A percentile compares a stretch with the other conserved stretches of the same genome.
Evolutionary conservation across 2,329 filamentous ascomycete species (phyloP).

Genomic region (Chlorencoelia australis): DNA sequence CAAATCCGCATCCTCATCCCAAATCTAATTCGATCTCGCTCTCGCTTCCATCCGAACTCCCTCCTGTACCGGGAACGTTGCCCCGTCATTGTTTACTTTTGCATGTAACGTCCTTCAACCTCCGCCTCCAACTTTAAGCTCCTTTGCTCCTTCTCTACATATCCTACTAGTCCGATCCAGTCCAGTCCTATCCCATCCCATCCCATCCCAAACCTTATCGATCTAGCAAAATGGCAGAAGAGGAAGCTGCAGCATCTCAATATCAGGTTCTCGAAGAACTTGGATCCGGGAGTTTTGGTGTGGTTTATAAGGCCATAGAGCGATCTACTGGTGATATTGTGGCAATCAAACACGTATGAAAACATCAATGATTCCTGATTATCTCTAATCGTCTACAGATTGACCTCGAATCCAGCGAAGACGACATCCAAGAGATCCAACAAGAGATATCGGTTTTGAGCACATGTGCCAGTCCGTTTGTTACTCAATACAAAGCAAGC

Average conservation of each 20-base stretch:
- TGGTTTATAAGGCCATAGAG: slow-evolving; percentile 95
- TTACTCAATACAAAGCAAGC: slow-evolving; percentile 93
- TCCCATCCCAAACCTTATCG: too few species aligned
- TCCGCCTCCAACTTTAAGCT: too few species aligned
- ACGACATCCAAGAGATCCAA: slow-evolving; percentile 97
- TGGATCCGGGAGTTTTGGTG: slow-evolving; percentile 80
- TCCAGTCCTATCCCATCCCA: too few species aligned
- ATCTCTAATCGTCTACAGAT: slow-evolving; percentile 50
- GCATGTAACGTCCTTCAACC: too few species aligned
- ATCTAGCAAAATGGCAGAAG: slow-evolving; percentile 1
- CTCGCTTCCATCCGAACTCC: too few species aligned
- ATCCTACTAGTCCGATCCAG: too few species aligned
- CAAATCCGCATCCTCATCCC: too few species aligned
- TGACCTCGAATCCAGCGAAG: slow-evolving; percentile 95
- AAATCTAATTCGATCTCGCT: too few species aligned
- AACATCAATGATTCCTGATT: neutral
- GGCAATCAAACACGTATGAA: slow-evolving; percentile 84
- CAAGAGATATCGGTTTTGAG: slow-evolving; percentile 93
- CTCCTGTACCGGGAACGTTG: too few species aligned
- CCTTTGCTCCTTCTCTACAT: too few species aligned
- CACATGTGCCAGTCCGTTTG: slow-evolving; percentile 86
- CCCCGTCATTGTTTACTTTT: too few species aligned
- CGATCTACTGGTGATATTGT: slow-evolving; percentile 84
- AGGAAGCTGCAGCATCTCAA: slow-evolving; percentile 48
- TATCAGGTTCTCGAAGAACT: slow-evolving; percentile 96